phyloP scores from a whole-genome alignment of 345 rosid species.

The Acer negundo region DNA sequence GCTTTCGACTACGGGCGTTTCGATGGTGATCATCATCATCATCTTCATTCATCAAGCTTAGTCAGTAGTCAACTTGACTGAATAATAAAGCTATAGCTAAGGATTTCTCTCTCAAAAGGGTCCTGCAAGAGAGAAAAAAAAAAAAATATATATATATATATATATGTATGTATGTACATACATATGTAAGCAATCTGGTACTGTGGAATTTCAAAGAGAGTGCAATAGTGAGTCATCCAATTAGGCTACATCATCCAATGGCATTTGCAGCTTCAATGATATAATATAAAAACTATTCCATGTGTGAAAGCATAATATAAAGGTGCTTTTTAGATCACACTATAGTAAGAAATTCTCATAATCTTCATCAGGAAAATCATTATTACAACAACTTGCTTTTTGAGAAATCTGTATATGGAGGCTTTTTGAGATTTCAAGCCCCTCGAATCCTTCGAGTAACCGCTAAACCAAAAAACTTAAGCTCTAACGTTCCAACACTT shows the following conservation, averaged over 20 bases:
- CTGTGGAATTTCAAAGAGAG: constrained; percentile 25
- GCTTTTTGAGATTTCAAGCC: too few species aligned
- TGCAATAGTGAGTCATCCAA: constrained; percentile 42
- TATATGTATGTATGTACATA: background rate
- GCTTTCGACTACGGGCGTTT: constrained; percentile 35
- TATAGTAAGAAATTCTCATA: too few species aligned
- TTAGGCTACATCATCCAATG: constrained; percentile 36
- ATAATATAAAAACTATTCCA: too few species aligned
- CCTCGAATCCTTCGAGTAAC: background rate
- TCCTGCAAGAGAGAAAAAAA: background rate
- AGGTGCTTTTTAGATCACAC: too few species aligned
- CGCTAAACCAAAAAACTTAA: too few species aligned
- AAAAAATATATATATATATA: too few species aligned
- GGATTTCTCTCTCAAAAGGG: constrained; percentile 6
- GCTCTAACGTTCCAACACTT: too few species aligned
- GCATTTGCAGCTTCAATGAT: constrained; percentile 12
- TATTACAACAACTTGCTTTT: too few species aligned
- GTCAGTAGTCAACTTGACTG: constrained; percentile 47
- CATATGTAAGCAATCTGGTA: constrained; percentile 14
- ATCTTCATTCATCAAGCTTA: background rate
- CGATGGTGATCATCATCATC: constrained; percentile 25
- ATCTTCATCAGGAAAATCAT: too few species aligned
- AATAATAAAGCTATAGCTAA: background rate
- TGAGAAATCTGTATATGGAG: too few species aligned
- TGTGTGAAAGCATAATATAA: too few species aligned